Base-by-base conservation (phyloP, 306 rosid species). In the Mucuna pruriens region DNA sequence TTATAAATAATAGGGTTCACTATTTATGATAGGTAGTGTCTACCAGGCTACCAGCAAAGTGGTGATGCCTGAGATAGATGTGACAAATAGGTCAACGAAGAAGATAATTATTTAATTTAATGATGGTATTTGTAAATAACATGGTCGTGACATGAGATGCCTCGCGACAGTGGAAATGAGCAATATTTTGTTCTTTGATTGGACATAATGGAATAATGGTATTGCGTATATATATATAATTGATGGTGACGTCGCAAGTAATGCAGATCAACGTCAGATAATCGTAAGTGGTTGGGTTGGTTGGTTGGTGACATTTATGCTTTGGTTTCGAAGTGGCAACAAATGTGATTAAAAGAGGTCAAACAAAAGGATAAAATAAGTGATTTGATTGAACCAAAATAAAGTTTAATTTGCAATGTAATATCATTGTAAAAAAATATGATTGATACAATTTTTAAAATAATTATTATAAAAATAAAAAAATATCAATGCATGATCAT, bases 121-220 rank as follows among this genome's bases (percentile, higher is more conserved):
- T 75, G 7, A 20, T 81, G 20, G 58, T 61, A n/a, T n/a, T n/a
- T 81, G 55, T 9, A 39, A 74, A 60, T 22, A 15, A 6, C 17
- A 33, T 62, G 79, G 39, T 58, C 29, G 6, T n/a, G 39, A 55
- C 49, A 74, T 17, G 9, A 22, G 26, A 45, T 45, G 12, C 19
- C 12, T 40, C 15, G 70, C 31, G 42, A 57, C 57, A 69, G 39
- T 69, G 33, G 49, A 80, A 71, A 51, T 34, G 31, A 61, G 76
- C 55, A 74, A 84, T 54, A 45, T 9, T 68, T 65, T 75, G 61
- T 63, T 40, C 62, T 69, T 71, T 71, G 81, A 78, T 77, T 76
- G 58, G 77, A 81, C 71, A 33, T 29, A 55, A 25, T 52, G 60
- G 55, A 51, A 51, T 51, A 17, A 51, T 78, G 75, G 26, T 7